Evolutionary conservation across 2,329 filamentous ascomycete genomes (phyloP).

Genomic region (Aspergillus quadricinctus): DNA sequence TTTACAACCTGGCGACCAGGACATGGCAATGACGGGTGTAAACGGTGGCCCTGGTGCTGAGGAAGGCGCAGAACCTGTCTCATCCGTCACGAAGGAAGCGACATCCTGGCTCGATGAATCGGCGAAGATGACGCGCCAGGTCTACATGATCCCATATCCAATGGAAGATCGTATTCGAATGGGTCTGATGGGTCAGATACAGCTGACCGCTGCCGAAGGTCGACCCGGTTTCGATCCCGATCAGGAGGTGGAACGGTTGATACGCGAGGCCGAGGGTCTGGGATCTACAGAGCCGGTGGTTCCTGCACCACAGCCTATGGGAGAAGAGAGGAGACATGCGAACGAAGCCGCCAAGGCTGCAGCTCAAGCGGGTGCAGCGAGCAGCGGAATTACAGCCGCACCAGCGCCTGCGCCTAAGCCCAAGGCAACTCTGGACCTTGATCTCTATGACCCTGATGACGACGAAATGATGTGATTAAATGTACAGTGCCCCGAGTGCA

Average conservation of each 20-base stretch:
- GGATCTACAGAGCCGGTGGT: constrained; percentile 41
- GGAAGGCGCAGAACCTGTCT: constrained; percentile 27
- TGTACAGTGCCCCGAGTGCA: neutral
- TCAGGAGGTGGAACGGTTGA: constrained; percentile 39
- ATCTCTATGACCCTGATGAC: constrained; percentile 44
- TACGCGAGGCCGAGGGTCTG: constrained; percentile 55
- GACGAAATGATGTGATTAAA: constrained; percentile 33
- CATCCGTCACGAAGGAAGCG: constrained; percentile 36
- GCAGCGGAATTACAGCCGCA: constrained; percentile 10
- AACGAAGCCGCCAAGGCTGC: constrained; percentile 33
- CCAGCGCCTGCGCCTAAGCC: constrained; percentile 26
- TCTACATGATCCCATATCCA: constrained; percentile 42
- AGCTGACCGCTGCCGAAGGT: constrained; percentile 48
- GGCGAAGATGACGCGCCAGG: constrained; percentile 36
- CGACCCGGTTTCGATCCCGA: constrained; percentile 52
- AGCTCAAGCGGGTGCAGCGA: constrained; percentile 23
- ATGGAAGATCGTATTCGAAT: constrained; percentile 42
- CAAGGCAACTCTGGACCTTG: constrained; percentile 40
- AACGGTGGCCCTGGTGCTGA: constrained; percentile 22
- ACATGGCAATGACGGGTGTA: constrained; percentile 32
- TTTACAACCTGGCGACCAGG: constrained; percentile 20
- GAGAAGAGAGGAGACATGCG: constrained; percentile 31
- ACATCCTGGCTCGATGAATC: constrained; percentile 41
- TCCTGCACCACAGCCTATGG: constrained; percentile 23
- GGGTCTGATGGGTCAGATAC: constrained; percentile 44